phyloP scores from a whole-genome alignment of 176 grass and related monocot species.

The Zoysia pacifica region DNA sequence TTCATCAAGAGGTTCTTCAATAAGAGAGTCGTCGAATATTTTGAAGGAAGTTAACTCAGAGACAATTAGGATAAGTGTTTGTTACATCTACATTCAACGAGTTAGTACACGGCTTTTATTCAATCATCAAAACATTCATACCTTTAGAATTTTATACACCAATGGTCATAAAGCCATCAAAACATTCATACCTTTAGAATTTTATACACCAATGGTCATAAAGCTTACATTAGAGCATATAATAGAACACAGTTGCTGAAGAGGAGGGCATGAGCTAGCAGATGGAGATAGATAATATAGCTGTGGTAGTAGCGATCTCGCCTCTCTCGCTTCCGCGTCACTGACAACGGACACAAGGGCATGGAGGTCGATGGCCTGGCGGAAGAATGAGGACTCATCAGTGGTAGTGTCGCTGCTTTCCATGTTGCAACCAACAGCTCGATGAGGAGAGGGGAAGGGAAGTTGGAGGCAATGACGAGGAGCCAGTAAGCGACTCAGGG shows the following conservation, averaged over 20 bases:
- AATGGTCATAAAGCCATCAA: too few relatives aligned
- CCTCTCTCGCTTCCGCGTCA: conserved; percentile 61
- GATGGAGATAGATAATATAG: conserved; percentile 44
- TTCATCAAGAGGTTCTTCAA: too few relatives aligned
- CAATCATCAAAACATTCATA: too few relatives aligned
- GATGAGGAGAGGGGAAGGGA: conserved; percentile 49
- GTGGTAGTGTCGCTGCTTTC: neutral
- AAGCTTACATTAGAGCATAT: neutral
- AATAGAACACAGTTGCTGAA: conserved; percentile 39
- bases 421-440: neutral
- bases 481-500: conserved; percentile 77
- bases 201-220: too few relatives aligned
- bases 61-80: too few relatives aligned
- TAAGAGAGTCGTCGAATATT: too few relatives aligned
- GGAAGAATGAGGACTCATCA: conserved; percentile 57
- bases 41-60: too few relatives aligned
- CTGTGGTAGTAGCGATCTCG: conserved; percentile 59
- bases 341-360: conserved; percentile 52
- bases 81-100: too few relatives aligned
- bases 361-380: conserved; percentile 73
- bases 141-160: too few relatives aligned
- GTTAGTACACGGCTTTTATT: too few relatives aligned
- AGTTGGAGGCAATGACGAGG: conserved; percentile 69
- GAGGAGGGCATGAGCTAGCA: conserved; percentile 53
- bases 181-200: too few relatives aligned